Percentiles rank a stretch among this genome's conserved stretches.
Evolutionary conservation across 768 basidiomycete species (phyloP).

Genomic region (Rhodosporidiobolus odoratus): DNA sequence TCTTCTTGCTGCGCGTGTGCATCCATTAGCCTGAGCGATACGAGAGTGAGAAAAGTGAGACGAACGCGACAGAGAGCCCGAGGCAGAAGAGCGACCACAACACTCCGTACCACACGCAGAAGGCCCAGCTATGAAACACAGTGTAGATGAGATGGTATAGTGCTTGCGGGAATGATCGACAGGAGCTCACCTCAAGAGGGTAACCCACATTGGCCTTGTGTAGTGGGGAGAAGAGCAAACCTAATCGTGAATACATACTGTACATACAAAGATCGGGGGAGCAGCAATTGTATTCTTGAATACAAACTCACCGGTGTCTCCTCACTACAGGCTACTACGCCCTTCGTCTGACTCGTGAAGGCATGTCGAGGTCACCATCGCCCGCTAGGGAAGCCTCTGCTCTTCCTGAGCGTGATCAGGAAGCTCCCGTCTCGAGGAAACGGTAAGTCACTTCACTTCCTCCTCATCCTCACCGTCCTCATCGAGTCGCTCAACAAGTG

Average conservation of each 20-base stretch:
- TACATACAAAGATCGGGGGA: too few relatives aligned
- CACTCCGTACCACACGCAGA: slow-evolving; percentile 55
- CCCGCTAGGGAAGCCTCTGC: background rate
- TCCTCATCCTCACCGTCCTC: background rate
- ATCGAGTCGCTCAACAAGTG: background rate
- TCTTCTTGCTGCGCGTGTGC: slow-evolving; percentile 56
- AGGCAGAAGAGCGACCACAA: slow-evolving; percentile 64
- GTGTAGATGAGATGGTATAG: too few relatives aligned
- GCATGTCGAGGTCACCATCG: slow-evolving; percentile 20
- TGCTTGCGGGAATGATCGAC: too few relatives aligned
- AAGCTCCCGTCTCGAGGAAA: slow-evolving; percentile 16
- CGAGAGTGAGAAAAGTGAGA: background rate
- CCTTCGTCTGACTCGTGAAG: background rate
- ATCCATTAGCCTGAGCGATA: background rate
- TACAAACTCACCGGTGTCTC: background rate
- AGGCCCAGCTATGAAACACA: slow-evolving; percentile 8
- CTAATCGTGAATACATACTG: background rate
- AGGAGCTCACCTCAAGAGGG: slow-evolving; percentile 6
- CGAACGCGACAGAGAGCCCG: slow-evolving; percentile 68
- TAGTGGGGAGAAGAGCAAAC: background rate
- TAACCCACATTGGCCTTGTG: background rate
- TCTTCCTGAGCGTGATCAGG: background rate
- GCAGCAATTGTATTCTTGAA: background rate
- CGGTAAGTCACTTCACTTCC: slow-evolving; percentile 18
- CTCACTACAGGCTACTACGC: background rate